These are phyloP conservation scores for Blastobotrys indianensis DNA, from an alignment of 1,139 yeast species.

Conservation along the genomic window DNA sequence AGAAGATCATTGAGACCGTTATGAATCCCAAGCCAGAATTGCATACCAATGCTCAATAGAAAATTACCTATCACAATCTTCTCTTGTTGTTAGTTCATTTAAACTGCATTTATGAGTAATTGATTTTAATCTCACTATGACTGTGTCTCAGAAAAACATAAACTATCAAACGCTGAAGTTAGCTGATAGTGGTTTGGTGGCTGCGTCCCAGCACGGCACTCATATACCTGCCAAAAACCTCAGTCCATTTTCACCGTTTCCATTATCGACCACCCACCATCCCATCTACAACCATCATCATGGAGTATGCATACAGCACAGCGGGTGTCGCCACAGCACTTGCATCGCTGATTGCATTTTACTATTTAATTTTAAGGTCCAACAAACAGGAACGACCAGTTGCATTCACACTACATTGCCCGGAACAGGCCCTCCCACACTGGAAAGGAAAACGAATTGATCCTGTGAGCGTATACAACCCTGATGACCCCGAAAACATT, in stretches of 20 bases:
- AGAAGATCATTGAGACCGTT: constrained; percentile 74
- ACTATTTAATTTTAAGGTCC: constrained; percentile 11
- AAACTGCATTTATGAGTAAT: too few relatives aligned
- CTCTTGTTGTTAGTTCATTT: too few relatives aligned
- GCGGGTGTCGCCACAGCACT: constrained; percentile 4
- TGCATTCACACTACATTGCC: constrained; percentile 35
- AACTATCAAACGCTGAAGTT: too few relatives aligned
- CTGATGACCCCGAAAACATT: constrained; percentile 58
- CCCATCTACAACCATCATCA: too few relatives aligned
- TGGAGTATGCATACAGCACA: not conserved
- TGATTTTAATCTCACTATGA: too few relatives aligned
- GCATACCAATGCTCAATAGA: constrained; percentile 60
- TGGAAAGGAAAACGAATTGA: constrained; percentile 85
- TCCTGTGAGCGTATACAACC: constrained; percentile 47
- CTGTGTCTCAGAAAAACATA: too few relatives aligned
- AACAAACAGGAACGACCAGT: constrained; percentile 7
- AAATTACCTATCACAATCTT: not conserved
- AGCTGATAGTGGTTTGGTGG: too few relatives aligned
- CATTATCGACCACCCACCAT: too few relatives aligned
- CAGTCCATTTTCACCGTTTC: too few relatives aligned
- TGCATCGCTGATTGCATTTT: constrained; percentile 9
- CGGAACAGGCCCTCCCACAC: constrained; percentile 81
- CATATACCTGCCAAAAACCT: too few relatives aligned
- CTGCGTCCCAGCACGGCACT: too few relatives aligned
- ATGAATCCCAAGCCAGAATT: constrained; percentile 72